phyloP scores from a whole-genome alignment of 345 rosid species.

The Zanthoxylum bungeanum region DNA sequence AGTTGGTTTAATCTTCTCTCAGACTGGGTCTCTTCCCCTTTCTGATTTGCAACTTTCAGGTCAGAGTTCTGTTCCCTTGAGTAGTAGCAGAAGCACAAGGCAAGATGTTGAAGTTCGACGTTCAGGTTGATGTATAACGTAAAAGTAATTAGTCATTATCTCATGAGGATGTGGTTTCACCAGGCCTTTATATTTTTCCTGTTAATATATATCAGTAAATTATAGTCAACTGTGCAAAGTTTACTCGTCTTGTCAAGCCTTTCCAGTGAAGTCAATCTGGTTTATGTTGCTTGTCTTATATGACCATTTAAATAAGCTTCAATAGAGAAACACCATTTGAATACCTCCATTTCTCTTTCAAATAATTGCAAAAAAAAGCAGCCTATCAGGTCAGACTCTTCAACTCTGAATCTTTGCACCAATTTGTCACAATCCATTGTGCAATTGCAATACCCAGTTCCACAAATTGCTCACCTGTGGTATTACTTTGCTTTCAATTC shows the following conservation, averaged over 20 bases:
- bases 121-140: constrained; percentile 43
- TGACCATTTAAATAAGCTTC: constrained; percentile 26
- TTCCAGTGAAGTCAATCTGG: too few species aligned
- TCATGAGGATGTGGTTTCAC: constrained; percentile 18
- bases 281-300: constrained; percentile 12
- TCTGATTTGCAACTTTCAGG: constrained; percentile 70
- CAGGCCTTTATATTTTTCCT: constrained; percentile 18
- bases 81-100: constrained; percentile 64
- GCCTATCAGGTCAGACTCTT: constrained; percentile 17
- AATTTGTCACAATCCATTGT: constrained; percentile 8
- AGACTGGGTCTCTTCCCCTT: constrained; percentile 55
- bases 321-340: constrained; percentile 14
- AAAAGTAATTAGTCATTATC: constrained; percentile 23
- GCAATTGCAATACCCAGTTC: constrained; percentile 11
- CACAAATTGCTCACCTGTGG: neutral
- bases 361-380: constrained; percentile 28
- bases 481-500: neutral
- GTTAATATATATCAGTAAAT: constrained; percentile 35
- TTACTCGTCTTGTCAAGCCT: constrained; percentile 20
- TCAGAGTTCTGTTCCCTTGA: constrained; percentile 66
- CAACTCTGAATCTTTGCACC: constrained; percentile 8
- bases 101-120: constrained; percentile 68
- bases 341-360: constrained; percentile 4
- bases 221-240: constrained; percentile 36
- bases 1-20: constrained; percentile 66